Percentiles rank a stretch among this genome's conserved stretches.
Evolutionary conservation across 148 eudicot species (phyloP).

Genomic region (Silene latifolia): DNA sequence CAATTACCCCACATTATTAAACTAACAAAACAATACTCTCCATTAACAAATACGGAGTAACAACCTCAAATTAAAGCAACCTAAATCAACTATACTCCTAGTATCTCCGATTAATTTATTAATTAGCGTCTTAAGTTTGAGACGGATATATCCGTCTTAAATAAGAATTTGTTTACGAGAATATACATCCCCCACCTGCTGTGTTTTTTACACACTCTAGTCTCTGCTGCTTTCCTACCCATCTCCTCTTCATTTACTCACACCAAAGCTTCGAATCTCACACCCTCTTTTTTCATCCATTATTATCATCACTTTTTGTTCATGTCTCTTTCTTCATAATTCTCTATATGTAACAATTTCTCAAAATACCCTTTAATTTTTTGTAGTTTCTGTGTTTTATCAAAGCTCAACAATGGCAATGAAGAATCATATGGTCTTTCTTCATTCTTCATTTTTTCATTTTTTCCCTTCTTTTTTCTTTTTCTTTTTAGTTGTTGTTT

Average conservation of each 20-base stretch:
- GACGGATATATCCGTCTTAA: too few relatives aligned
- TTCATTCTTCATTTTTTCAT: not conserved
- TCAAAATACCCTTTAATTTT: not conserved
- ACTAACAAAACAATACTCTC: too few relatives aligned
- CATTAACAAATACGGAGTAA: too few relatives aligned
- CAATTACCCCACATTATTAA: too few relatives aligned
- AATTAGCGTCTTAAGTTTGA: too few relatives aligned
- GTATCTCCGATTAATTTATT: not conserved
- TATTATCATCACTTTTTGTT: constrained; percentile 7
- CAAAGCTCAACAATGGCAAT: constrained; percentile 13
- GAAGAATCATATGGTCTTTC: constrained; percentile 10
- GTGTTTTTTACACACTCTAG: too few relatives aligned
- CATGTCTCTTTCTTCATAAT: constrained; percentile 11
- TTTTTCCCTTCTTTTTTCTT: constrained; percentile 15
- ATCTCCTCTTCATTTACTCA: constrained; percentile 13
- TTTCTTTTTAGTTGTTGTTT: constrained; percentile 11
- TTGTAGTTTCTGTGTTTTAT: not conserved
- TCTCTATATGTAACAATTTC: constrained; percentile 13
- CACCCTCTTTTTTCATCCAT: not conserved
- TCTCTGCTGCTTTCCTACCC: too few relatives aligned
- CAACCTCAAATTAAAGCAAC: too few relatives aligned
- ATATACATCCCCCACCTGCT: too few relatives aligned
- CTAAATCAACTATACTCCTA: too few relatives aligned
- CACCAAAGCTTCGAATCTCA: constrained; percentile 39
- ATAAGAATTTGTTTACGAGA: too few relatives aligned